A percentile compares a stretch with the other conserved stretches of the same genome.
phyloP scores from a whole-genome alignment of 2,329 filamentous ascomycete genomes.

The Escovopsis sp. region DNA sequence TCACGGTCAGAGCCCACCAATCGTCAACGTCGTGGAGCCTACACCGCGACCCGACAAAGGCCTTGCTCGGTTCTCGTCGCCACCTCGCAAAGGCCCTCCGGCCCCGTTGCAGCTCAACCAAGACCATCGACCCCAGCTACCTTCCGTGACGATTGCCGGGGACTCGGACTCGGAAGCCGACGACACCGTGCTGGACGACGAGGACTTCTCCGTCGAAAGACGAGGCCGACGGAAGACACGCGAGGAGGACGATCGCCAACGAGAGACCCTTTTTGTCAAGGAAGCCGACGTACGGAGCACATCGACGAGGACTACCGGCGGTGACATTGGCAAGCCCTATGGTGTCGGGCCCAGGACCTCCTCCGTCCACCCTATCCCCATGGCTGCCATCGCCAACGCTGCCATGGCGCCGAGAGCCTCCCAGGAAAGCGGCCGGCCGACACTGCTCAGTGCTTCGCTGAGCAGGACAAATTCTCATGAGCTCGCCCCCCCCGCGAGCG shows the following conservation, averaged over 20 bases:
- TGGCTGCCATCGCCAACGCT: conserved; percentile 7
- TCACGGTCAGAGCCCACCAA: conserved; percentile 17
- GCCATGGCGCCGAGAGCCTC: conserved; percentile 18
- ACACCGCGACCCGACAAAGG: conserved; percentile 29
- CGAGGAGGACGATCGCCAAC: conserved; percentile 70
- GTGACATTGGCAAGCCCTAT: conserved; percentile 12
- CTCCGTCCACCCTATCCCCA: conserved; percentile 22
- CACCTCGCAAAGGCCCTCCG: conserved; percentile 67
- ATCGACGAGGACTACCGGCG: conserved; percentile 56
- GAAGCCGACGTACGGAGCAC: conserved; percentile 56
- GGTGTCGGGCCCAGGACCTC: conserved; percentile 13
- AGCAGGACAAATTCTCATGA: conserved; percentile 20
- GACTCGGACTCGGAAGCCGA: conserved; percentile 73
- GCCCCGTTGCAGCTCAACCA: conserved; percentile 58
- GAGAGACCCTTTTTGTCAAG: conserved; percentile 51
- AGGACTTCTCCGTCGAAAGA: conserved; percentile 43
- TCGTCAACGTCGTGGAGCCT: conserved; percentile 26
- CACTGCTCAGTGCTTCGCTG: conserved; percentile 38
- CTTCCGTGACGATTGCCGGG: conserved; percentile 33
- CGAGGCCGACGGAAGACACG: conserved; percentile 71
- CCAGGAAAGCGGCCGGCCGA: conserved; percentile 25
- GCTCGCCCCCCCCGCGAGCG: conserved; percentile 32
- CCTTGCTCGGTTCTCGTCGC: conserved; percentile 38
- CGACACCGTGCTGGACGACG: conserved; percentile 50
- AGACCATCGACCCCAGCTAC: conserved; percentile 10